Evolutionary conservation across 1,139 yeast species (phyloP), one percentile per base, ranked within the genome.

Genomic region (Yamadazyma songkhlaensis): DNA sequence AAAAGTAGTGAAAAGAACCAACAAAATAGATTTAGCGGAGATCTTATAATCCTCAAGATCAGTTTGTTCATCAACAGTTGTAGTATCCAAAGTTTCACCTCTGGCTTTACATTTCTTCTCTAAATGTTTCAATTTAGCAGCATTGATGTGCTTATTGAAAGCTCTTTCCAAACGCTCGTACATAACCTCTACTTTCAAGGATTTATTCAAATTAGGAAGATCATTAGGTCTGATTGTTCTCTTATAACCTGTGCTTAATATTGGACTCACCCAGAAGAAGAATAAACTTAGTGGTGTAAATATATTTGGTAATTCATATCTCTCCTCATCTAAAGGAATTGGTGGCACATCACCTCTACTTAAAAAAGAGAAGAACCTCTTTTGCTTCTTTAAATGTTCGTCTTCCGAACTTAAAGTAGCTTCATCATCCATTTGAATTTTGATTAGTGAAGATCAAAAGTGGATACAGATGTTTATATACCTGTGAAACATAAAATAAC

Each of bases 161-260:
- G 67, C 52, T 4, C 40, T 39, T 29, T 66, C 33, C 38, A 62
- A 66, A 15, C 38, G 39, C 2, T 49, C 59, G 25, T 74, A 62
- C 42, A 77, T 55, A 32, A 47, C 24, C 13, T 81, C 81, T 11
- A 83, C 79, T 36, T 74, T 66, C 45, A 78, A 59, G 14, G 77
- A 72, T n/a, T 67, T 72, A 9, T 75, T 72, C 37, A 84, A 64
- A 32, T 60, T 60, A 59, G 67, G 84, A 38, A 85, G 55, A 57
- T 85, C 95, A 37, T 74, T 72, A 6, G 79, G 77, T 36, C 77
- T 78, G 25, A 85, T 57, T 0, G 86, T 79, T 50, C 95, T 69
- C 41, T 72, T 71, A 53, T 84, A 85, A 1, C 95, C 95, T 3
- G 73, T 73, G 28, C 61, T 66, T 54, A 84, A 51, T 4, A 81